These are phyloP conservation scores for Trebouxia sp. DNA, from an alignment of 139 green algal species.

Conservation along the genomic window DNA sequence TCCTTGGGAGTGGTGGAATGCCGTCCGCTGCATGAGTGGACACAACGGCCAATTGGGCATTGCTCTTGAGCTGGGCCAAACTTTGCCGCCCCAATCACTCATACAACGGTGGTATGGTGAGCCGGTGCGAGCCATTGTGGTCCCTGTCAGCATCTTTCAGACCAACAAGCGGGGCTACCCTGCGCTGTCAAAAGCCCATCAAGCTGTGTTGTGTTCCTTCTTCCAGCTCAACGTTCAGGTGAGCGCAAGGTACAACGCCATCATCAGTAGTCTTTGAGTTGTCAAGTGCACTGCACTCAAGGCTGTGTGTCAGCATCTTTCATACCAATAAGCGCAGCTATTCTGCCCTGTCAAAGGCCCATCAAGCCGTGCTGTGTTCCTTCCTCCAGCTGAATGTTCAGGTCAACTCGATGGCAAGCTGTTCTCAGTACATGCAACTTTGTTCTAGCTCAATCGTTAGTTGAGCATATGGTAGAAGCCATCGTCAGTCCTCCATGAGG, in stretches of 20 bases:
- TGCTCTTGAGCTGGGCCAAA: constrained; percentile 62
- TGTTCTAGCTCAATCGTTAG: neutral
- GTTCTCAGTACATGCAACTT: neutral
- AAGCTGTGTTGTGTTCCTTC: constrained; percentile 71
- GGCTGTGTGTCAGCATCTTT: too few relatives aligned
- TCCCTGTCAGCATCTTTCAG: constrained; percentile 77
- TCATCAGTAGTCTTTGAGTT: too few relatives aligned
- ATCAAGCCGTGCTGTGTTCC: constrained; percentile 76
- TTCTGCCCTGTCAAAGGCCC: constrained; percentile 76
- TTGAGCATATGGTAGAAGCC: too few relatives aligned
- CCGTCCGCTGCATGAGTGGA: constrained; percentile 71
- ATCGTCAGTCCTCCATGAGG: too few relatives aligned
- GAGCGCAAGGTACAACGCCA: too few relatives aligned
- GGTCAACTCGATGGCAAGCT: constrained; percentile 36
- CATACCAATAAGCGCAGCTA: constrained; percentile 91
- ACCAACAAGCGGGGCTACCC: constrained; percentile 89
- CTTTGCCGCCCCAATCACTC: constrained; percentile 37
- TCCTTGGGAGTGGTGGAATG: constrained; percentile 77
- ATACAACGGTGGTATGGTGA: constrained; percentile 84
- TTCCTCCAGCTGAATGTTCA: constrained; percentile 77
- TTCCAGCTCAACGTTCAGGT: too few relatives aligned
- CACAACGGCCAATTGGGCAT: constrained; percentile 74
- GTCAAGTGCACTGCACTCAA: too few relatives aligned
- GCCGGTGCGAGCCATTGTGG: constrained; percentile 81
- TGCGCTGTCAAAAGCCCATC: constrained; percentile 76